phyloP scores from a whole-genome alignment of 129 eudicot genomes.

The Cynara cardunculus region DNA sequence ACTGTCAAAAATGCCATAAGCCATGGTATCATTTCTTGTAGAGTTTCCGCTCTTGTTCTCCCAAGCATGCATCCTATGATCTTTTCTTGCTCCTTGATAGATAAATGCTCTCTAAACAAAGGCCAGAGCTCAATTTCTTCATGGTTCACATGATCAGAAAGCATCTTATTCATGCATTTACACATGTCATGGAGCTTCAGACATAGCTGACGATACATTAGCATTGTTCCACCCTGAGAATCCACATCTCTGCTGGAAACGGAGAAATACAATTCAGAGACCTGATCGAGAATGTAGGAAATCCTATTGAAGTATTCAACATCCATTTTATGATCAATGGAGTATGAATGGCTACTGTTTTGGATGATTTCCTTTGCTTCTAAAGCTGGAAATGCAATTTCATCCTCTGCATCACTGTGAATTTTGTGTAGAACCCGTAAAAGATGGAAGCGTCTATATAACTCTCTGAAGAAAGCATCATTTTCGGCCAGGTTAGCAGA shows the following conservation, averaged over 20 bases:
- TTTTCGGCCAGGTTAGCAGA: constrained; percentile 58
- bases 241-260: constrained; percentile 20
- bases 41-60: constrained; percentile 66
- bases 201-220: constrained; percentile 55
- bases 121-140: constrained; percentile 83
- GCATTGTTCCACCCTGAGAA: constrained; percentile 18
- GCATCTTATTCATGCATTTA: constrained; percentile 58
- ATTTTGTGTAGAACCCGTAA: constrained; percentile 48
- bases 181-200: constrained; percentile 68
- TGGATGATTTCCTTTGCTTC: constrained; percentile 65
- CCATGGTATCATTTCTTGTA: constrained; percentile 90
- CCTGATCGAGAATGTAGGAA: constrained; percentile 52
- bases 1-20: constrained; percentile 53
- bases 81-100: constrained; percentile 79
- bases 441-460: constrained; percentile 52
- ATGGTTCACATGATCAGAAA: constrained; percentile 69
- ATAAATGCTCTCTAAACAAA: constrained; percentile 57
- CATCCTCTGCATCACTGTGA: constrained; percentile 79
- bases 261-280: constrained; percentile 38
- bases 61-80: constrained; percentile 89
- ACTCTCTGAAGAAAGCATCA: constrained; percentile 41
- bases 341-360: constrained; percentile 63
- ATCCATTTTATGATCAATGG: constrained; percentile 86
- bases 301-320: constrained; percentile 53
- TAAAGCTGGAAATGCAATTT: constrained; percentile 81